Evolutionary conservation across 768 basidiomycete species (phyloP), one percentile per base, ranked within the genome.

Genomic region (Serendipita sp.): DNA sequence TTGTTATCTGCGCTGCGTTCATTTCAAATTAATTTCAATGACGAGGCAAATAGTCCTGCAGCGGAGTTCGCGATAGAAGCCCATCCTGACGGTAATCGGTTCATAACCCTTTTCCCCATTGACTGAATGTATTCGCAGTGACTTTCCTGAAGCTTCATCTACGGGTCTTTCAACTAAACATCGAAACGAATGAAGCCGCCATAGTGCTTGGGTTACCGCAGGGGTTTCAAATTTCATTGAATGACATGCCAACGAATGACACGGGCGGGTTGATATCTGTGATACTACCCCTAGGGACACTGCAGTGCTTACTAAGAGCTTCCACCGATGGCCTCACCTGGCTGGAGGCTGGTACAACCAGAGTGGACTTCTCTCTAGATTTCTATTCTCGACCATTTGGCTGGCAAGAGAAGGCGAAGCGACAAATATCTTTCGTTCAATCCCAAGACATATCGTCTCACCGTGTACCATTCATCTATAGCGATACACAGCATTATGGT

Each of bases 1-100:
- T 68, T 93, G 11, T 72, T 74, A 7, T 78, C 83, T 3, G 83
- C 83, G 23, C 73, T 77, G 3, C 75, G 77, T 44, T 78, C 83
- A 0, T 86, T 96, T 67, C 77, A 78, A 4, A 71, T 84, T 67
- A 90, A 88, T 68, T 94, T 84, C 70, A 72, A 77, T 1, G 95
- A 98, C 71, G 68, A 79, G 1, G 77, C 85, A 63, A 96, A 98
- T 71, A 83, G 91, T 1, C 91, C 93, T 16, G 86, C 92, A 0
- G 71, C 76, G 2, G 85, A 85, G 51, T 88, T 84, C 69, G 71
- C 78, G 35, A 76, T 85, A 4, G 78, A 79, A 32, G 66, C 80
- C 7, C 86, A 88, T 69, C 89, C 91, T 11, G 95, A 98, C 74
- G 80, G 92, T 90, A 69, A 69, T 28, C 63, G 4, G 10, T 46